Conservation (phyloP, 208 protist genomes). For the Endotrypanum monterogeii region DNA sequence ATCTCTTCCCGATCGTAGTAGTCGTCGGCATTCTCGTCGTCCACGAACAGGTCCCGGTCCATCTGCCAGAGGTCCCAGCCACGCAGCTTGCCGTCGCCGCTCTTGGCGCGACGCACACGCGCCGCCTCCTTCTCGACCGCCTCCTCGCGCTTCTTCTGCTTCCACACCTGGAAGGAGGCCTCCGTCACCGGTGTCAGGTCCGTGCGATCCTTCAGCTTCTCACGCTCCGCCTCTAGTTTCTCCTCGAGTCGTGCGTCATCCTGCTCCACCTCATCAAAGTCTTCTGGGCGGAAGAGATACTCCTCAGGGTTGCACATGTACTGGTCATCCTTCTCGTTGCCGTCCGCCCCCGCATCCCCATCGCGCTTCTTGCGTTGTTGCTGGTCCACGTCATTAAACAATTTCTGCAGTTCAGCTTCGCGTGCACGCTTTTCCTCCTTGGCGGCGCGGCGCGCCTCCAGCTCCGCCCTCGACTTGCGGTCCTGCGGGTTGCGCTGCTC, state of each 20-base stretch:
- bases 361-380: too few species aligned
- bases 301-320: slow-evolving; percentile 75
- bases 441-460: slow-evolving; percentile 58
- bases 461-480: slow-evolving; percentile 67
- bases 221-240: slow-evolving; percentile 81
- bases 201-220: slow-evolving; percentile 69
- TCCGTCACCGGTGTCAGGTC: slow-evolving; percentile 87
- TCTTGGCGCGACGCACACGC: slow-evolving; percentile 69
- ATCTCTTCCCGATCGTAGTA: slow-evolving; percentile 69
- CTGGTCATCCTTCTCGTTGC: slow-evolving; percentile 37
- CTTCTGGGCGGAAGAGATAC: slow-evolving; percentile 89
- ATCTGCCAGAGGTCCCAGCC: slow-evolving; percentile 87
- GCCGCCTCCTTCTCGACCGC: slow-evolving; percentile 62
- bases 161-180: slow-evolving; percentile 79
- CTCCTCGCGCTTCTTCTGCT: slow-evolving; percentile 65
- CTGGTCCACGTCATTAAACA: slow-evolving; percentile 9
- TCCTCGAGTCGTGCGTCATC: slow-evolving; percentile 88
- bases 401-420: slow-evolving; percentile 37
- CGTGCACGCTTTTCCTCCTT: slow-evolving; percentile 74
- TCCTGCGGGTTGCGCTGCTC: slow-evolving; percentile 66
- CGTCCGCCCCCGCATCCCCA: slow-evolving; percentile 6
- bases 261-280: slow-evolving; percentile 86
- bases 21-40: slow-evolving; percentile 86
- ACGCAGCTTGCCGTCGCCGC: slow-evolving; percentile 71
- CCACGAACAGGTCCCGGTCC: slow-evolving; percentile 83